Evolutionary conservation across 73 alveolate species (phyloP).

Genomic region (Urostyla sp.): DNA sequence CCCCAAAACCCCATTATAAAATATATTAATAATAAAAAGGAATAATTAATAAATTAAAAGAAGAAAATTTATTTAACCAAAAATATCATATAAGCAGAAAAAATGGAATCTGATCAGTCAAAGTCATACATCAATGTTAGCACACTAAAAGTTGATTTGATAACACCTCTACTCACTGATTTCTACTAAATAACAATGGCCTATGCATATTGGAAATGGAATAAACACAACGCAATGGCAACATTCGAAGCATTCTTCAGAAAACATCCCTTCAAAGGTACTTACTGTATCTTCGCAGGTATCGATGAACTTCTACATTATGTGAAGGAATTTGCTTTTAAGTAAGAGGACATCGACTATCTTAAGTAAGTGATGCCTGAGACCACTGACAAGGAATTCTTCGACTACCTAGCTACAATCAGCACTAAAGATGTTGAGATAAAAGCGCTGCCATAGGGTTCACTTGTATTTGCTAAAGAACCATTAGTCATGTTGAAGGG

Average conservation of each 20-base stretch:
- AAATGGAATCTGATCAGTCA: neutral
- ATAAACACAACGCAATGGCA: constrained; percentile 63
- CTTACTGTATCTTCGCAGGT: constrained; percentile 84
- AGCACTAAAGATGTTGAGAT: constrained; percentile 59
- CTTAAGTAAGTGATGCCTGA: constrained; percentile 63
- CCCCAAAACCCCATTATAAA: no score
- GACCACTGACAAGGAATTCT: constrained; percentile 75
- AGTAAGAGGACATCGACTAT: constrained; percentile 70
- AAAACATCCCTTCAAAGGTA: constrained; percentile 82
- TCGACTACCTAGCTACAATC: constrained; percentile 64
- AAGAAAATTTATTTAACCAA: neutral
- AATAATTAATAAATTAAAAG: neutral
- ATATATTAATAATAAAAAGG: no score
- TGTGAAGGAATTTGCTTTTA: constrained; percentile 70
- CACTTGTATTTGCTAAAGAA: constrained; percentile 73
- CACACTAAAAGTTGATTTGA: no score
- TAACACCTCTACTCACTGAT: constrained; percentile 77
- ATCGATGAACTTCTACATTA: constrained; percentile 75
- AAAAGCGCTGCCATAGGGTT: constrained; percentile 75
- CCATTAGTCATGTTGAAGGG: constrained; percentile 82
- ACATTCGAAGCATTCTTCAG: constrained; percentile 81
- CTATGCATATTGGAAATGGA: constrained; percentile 77
- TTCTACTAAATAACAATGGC: constrained; percentile 76
- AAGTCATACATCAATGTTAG: no score
- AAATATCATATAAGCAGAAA: neutral